Evolutionary conservation across 2,329 filamentous ascomycete species (phyloP).

Genomic region (Calonectria honghensis): DNA sequence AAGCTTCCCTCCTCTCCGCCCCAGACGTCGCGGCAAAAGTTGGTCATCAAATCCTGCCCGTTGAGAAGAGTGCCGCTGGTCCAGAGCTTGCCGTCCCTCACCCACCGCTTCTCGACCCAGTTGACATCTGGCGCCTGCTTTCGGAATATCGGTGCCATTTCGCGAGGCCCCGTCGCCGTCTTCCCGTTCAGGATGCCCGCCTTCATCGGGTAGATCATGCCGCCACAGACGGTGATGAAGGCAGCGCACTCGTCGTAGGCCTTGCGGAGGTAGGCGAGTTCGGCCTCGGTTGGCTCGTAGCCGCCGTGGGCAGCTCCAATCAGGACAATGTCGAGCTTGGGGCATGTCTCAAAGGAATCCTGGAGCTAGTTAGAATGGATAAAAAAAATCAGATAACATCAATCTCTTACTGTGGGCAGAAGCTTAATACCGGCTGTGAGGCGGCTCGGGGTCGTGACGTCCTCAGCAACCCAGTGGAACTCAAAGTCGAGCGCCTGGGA

Average conservation of each 20-base stretch:
- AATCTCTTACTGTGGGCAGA: slow-evolving; percentile 54
- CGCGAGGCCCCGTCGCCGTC: slow-evolving; percentile 61
- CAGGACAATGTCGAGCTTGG: slow-evolving; percentile 63
- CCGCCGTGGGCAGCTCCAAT: slow-evolving; percentile 60
- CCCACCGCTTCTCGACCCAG: slow-evolving; percentile 64
- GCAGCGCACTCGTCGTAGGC: slow-evolving; percentile 58
- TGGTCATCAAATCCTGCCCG: slow-evolving; percentile 59
- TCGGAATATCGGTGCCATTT: slow-evolving; percentile 54
- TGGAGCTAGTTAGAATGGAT: slow-evolving; percentile 36
- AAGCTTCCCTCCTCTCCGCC: slow-evolving; percentile 48
- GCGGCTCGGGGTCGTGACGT: slow-evolving; percentile 34
- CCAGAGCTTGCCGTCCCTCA: slow-evolving; percentile 61
- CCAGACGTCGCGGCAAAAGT: slow-evolving; percentile 57
- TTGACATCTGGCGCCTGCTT: slow-evolving; percentile 54
- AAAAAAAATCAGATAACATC: fast-evolving
- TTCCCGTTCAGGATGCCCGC: slow-evolving; percentile 62
- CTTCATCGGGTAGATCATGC: slow-evolving; percentile 56
- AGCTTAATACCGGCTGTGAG: slow-evolving; percentile 56
- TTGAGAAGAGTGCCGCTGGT: slow-evolving; percentile 60
- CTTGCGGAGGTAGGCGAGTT: slow-evolving; percentile 62
- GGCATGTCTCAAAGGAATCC: slow-evolving; percentile 64
- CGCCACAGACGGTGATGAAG: slow-evolving; percentile 64
- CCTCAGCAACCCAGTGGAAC: slow-evolving; percentile 61
- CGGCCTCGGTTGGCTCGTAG: slow-evolving; percentile 58
- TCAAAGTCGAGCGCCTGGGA: slow-evolving; percentile 54